These are phyloP conservation scores for Auricularia auricula-judae DNA, from an alignment of 768 basidiomycete genomes.

Conservation along the genomic window DNA sequence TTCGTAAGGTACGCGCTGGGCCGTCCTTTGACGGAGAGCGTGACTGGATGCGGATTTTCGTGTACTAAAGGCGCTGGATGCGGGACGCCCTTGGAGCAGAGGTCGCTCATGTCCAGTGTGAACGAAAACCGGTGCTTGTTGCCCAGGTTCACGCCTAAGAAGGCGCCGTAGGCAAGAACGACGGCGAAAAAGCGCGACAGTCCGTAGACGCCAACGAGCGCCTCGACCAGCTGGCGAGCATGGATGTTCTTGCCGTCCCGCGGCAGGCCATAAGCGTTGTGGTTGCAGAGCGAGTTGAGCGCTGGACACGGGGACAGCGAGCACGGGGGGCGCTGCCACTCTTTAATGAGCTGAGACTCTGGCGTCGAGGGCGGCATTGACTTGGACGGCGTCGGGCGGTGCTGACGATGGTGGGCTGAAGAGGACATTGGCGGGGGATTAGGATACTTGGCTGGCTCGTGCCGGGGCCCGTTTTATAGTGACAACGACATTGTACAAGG, in stretches of 20 bases:
- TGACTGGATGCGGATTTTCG: background rate
- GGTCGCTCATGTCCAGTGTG: background rate
- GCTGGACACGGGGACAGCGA: background rate
- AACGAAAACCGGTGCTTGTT: background rate
- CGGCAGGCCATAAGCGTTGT: background rate
- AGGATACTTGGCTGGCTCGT: too few relatives aligned
- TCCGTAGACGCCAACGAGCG: background rate
- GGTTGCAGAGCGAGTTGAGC: constrained; percentile 1
- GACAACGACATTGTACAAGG: background rate
- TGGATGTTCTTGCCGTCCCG: background rate
- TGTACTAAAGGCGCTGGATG: background rate
- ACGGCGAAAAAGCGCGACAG: background rate
- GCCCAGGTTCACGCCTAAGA: background rate
- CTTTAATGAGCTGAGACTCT: background rate
- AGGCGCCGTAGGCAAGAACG: background rate
- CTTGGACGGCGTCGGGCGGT: too few relatives aligned
- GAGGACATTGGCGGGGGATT: too few relatives aligned
- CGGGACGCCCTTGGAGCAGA: background rate
- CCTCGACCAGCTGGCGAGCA: background rate
- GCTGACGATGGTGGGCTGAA: too few relatives aligned
- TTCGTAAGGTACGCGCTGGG: background rate
- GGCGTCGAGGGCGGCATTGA: background rate
- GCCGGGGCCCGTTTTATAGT: too few relatives aligned
- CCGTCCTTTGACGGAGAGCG: background rate
- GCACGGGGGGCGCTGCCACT: background rate